Percentiles rank a stretch among this genome's conserved stretches.
Conservation (phyloP, 2,329 filamentous ascomycete species). For the Microascus cirrosus region DNA sequence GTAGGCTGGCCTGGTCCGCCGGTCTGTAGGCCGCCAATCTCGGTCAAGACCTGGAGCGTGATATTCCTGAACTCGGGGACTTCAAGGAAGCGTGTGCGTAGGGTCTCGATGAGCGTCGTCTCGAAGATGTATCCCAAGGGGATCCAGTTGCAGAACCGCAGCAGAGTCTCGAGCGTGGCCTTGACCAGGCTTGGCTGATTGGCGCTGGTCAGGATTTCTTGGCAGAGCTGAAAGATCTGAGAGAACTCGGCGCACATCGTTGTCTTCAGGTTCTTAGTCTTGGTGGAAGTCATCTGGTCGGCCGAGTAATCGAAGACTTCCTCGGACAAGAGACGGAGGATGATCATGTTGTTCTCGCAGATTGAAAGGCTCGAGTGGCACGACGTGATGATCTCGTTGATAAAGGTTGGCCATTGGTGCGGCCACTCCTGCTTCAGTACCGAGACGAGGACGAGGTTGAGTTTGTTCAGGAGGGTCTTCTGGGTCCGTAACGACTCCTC, state of each 20-base stretch:
- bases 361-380: constrained; percentile 93
- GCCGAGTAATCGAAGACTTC: constrained; percentile 99
- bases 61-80: constrained; percentile 93
- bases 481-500: constrained; percentile 80
- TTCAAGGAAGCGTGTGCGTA: constrained; percentile 85
- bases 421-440: constrained; percentile 99
- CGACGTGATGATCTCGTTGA: constrained; percentile 97
- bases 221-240: constrained; percentile 94
- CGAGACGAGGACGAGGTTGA: constrained; percentile 93
- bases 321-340: constrained; percentile 86
- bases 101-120: constrained; percentile 87
- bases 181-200: constrained; percentile 83
- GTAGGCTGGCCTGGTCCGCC: constrained; percentile 55
- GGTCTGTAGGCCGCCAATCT: constrained; percentile 89
- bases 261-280: constrained; percentile 92
- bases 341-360: constrained; percentile 99
- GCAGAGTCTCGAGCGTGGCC: constrained; percentile 89
- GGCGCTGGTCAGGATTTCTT: constrained; percentile 84
- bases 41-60: constrained; percentile 90
- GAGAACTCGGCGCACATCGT: constrained; percentile 99
- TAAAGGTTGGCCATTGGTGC: constrained; percentile 99
- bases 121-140: constrained; percentile 98
- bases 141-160: constrained; percentile 98
- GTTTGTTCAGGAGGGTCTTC: constrained; percentile 89
- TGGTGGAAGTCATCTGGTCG: constrained; percentile 97